Evolutionary conservation across 129 eudicot genomes (phyloP).

Genomic region (Lactuca sativa): DNA sequence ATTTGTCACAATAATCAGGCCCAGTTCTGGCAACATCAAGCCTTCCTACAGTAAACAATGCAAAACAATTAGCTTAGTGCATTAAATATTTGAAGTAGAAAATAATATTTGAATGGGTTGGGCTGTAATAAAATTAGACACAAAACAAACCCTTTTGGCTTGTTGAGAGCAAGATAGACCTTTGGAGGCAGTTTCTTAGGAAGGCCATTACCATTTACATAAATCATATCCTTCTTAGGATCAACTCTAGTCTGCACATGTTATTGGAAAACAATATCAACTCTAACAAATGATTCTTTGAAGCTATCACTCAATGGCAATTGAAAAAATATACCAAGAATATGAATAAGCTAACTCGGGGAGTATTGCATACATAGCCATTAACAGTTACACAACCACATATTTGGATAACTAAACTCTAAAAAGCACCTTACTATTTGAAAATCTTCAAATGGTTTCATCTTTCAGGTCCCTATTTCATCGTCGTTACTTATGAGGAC

Average conservation of each 20-base stretch:
- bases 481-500: too few relatives aligned
- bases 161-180: constrained; percentile 93
- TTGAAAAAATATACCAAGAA: background rate
- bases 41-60: constrained; percentile 85
- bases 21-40: constrained; percentile 96
- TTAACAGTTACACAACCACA: constrained; percentile 85
- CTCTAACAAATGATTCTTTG: background rate
- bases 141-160: constrained; percentile 96
- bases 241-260: constrained; percentile 82
- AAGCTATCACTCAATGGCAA: background rate
- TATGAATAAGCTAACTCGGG: constrained; percentile 57
- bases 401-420: too few relatives aligned
- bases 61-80: constrained; percentile 1
- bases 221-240: constrained; percentile 80
- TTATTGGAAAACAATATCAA: constrained; percentile 21
- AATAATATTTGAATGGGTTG: background rate
- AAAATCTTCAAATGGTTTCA: too few relatives aligned
- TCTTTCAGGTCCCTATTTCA: too few relatives aligned
- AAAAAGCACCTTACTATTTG: too few relatives aligned
- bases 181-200: constrained; percentile 90
- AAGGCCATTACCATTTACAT: constrained; percentile 93
- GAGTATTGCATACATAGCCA: constrained; percentile 86
- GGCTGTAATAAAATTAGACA: too few relatives aligned
- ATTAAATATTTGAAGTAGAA: constrained; percentile 6
- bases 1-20: constrained; percentile 85